Percentiles rank a stretch among this genome's conserved stretches.
Evolutionary conservation across 2,329 filamentous ascomycete species (phyloP).

Genomic region (Fusarium praegraminearum): DNA sequence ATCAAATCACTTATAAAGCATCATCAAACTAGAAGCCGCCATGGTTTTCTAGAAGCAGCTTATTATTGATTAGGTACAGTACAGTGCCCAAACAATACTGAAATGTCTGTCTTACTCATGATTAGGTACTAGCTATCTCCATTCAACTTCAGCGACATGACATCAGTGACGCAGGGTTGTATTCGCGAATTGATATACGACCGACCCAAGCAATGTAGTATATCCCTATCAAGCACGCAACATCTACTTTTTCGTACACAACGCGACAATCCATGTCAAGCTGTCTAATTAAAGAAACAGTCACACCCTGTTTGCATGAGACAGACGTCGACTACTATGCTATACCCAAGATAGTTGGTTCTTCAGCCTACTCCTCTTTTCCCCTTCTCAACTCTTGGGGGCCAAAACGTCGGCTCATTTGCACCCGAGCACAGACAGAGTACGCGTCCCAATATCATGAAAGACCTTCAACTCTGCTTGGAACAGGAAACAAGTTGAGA

Average conservation of each 20-base stretch:
- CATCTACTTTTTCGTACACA: constrained; percentile 23
- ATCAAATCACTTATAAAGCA: constrained; percentile 35
- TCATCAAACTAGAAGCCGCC: not conserved
- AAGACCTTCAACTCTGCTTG: not conserved
- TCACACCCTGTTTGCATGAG: not conserved
- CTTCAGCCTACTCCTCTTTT: not conserved
- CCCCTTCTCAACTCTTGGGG: not conserved
- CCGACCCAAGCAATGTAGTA: not conserved
- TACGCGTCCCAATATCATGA: not conserved
- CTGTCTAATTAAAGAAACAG: constrained; percentile 21
- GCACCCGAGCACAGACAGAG: not conserved
- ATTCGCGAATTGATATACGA: not conserved
- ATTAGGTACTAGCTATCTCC: not conserved
- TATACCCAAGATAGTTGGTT: not conserved
- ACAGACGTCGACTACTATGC: not conserved
- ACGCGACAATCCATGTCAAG: constrained; percentile 15
- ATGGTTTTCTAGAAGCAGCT: constrained; percentile 18
- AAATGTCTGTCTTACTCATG: not conserved
- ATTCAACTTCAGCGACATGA: constrained; percentile 1
- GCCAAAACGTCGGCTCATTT: not conserved
- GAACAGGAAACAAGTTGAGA: not conserved
- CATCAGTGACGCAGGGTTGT: constrained; percentile 2
- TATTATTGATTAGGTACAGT: not conserved
- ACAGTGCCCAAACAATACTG: not conserved
- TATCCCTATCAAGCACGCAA: not conserved